These are phyloP conservation scores for Ascosphaera pollenicola DNA, from an alignment of 2,329 filamentous ascomycete species.

Conservation along the genomic window DNA sequence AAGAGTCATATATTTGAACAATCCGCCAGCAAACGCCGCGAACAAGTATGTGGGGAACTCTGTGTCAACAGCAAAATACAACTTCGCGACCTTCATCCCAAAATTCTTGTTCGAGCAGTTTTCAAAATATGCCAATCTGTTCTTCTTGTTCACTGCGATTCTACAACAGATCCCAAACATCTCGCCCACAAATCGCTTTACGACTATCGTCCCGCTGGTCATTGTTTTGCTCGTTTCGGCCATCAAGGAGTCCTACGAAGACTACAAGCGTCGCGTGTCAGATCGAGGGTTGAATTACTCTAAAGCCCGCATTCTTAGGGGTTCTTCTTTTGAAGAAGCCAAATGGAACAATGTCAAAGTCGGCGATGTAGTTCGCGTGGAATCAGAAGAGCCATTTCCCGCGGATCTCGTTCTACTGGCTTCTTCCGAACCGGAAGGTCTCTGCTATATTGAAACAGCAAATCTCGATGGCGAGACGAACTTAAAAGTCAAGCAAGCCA, in stretches of 20 bases:
- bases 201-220: slow-evolving; percentile 81
- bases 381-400: slow-evolving; percentile 88
- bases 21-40: slow-evolving; percentile 68
- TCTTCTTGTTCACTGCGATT: slow-evolving; percentile 93
- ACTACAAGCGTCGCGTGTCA: slow-evolving; percentile 70
- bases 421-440: slow-evolving; percentile 86
- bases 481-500: slow-evolving; percentile 92
- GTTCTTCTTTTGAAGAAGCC: slow-evolving; percentile 58
- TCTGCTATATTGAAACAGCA: slow-evolving; percentile 97
- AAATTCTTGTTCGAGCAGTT: slow-evolving; percentile 98
- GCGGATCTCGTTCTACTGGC: slow-evolving; percentile 82
- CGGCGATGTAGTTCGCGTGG: slow-evolving; percentile 77
- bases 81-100: slow-evolving; percentile 72
- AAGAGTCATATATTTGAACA: slow-evolving; percentile 86
- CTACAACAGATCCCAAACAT: slow-evolving; percentile 90
- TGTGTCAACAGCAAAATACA: slow-evolving; percentile 96
- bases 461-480: slow-evolving; percentile 98
- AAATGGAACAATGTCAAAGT: slow-evolving; percentile 90
- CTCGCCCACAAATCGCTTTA: slow-evolving; percentile 86
- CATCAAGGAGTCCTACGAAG: slow-evolving; percentile 82
- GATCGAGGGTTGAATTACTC: slow-evolving; percentile 77
- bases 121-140: slow-evolving; percentile 96
- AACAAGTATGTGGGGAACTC: slow-evolving; percentile 95
- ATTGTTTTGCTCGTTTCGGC: slow-evolving; percentile 89
- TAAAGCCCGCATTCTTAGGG: slow-evolving; percentile 60